Evolutionary conservation across 1,139 yeast species (phyloP).

Genomic region (Saccharomyces hybrid): DNA sequence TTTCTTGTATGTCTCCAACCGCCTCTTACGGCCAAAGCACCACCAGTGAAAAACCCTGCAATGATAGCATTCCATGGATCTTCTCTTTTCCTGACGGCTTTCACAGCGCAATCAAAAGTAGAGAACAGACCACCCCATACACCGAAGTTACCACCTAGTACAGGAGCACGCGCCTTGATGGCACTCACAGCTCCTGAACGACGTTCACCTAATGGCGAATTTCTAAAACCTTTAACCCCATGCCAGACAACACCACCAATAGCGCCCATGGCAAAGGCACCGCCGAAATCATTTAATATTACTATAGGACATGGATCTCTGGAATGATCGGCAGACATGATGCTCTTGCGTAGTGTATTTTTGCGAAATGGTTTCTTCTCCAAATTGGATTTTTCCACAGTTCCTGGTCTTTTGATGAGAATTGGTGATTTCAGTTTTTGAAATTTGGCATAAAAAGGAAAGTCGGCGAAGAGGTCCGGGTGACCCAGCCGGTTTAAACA

Average conservation of each 20-base stretch:
- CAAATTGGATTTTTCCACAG: not conserved
- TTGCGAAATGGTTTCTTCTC: not conserved
- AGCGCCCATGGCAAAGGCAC: constrained; percentile 97
- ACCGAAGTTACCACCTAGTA: constrained; percentile 97
- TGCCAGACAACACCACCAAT: constrained; percentile 99
- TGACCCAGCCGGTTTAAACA: too few relatives aligned
- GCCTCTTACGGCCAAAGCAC: constrained; percentile 95
- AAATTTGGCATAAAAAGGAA: not conserved
- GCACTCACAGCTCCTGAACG: constrained; percentile 84
- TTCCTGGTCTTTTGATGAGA: not conserved
- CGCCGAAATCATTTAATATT: constrained; percentile 93
- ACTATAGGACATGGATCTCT: constrained; percentile 99
- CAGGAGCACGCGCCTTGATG: constrained; percentile 94
- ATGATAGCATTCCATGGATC: constrained; percentile 98
- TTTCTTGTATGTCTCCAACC: constrained; percentile 97
- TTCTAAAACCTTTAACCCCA: constrained; percentile 96
- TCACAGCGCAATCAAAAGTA: constrained; percentile 90
- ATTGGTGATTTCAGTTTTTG: not conserved
- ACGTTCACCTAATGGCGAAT: constrained; percentile 95
- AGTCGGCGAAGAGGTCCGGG: not conserved
- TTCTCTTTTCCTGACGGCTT: constrained; percentile 93
- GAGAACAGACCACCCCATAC: constrained; percentile 99
- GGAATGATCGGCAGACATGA: constrained; percentile 89
- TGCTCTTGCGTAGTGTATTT: not conserved
- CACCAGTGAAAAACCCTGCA: constrained; percentile 98